Percentiles rank a stretch among this genome's conserved stretches.
Evolutionary conservation across 2,329 filamentous ascomycete genomes (phyloP).

Genomic region (Reticulascus tulasneorum): DNA sequence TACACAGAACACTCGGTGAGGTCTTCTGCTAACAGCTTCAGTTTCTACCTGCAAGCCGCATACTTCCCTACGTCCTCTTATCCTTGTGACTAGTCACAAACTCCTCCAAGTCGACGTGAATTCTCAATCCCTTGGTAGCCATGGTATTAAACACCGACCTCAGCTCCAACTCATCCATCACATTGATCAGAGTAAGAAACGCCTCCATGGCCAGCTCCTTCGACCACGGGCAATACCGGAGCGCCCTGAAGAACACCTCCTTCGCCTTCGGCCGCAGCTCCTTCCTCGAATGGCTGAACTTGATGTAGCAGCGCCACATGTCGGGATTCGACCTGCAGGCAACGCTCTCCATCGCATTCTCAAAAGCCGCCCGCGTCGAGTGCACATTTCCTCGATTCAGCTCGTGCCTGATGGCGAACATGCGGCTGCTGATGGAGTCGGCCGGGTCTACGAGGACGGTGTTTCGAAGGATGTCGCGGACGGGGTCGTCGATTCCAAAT

Average conservation of each 20-base stretch:
- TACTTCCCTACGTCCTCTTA: conserved; percentile 11
- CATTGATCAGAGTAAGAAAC: conserved; percentile 39
- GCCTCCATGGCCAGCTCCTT: conserved; percentile 49
- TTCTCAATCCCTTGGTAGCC: conserved; percentile 43
- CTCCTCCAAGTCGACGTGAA: conserved; percentile 50
- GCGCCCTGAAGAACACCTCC: conserved; percentile 43
- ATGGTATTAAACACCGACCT: conserved; percentile 44
- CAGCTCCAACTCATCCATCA: conserved; percentile 45
- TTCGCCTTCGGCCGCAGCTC: conserved; percentile 38
- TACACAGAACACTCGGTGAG: too few species aligned
- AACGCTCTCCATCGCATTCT: conserved; percentile 42
- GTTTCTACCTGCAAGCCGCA: too few species aligned
- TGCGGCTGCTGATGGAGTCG: conserved; percentile 39
- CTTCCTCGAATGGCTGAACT: conserved; percentile 36
- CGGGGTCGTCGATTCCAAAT: conserved; percentile 70
- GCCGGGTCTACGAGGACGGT: conserved; percentile 38
- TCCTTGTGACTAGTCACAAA: conserved; percentile 33
- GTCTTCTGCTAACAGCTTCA: too few species aligned
- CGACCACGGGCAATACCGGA: conserved; percentile 45
- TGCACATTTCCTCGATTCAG: conserved; percentile 42
- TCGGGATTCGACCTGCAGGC: conserved; percentile 33
- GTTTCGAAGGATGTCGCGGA: conserved; percentile 61
- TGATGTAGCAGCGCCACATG: conserved; percentile 49
- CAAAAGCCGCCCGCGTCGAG: conserved; percentile 47
- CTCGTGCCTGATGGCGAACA: conserved; percentile 51